phyloP scores from a whole-genome alignment of 257 asterid species.

The Nicotiana undulata region DNA sequence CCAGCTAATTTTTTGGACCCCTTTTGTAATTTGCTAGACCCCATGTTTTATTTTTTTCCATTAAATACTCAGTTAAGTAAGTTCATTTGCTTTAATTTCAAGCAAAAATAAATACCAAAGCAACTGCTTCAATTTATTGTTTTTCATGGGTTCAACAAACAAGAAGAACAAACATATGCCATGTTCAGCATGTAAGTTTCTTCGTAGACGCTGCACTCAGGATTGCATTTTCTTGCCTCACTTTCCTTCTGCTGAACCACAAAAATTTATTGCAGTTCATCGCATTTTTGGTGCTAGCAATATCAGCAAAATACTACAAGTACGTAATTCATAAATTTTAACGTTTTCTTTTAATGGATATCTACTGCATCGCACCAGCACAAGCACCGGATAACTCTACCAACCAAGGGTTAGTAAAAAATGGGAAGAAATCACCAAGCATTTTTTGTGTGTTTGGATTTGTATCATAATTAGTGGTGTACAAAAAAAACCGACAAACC shows the following conservation, averaged over 20 bases:
- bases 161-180: slow-evolving; percentile 25
- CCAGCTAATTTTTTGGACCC: background rate
- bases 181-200: slow-evolving; percentile 43
- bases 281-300: slow-evolving; percentile 47
- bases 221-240: slow-evolving; percentile 37
- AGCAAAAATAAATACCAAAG: background rate
- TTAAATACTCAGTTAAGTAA: background rate
- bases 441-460: too few species aligned
- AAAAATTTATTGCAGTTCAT: slow-evolving; percentile 36
- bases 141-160: slow-evolving; percentile 18
- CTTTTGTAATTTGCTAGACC: background rate
- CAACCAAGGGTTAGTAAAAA: too few species aligned
- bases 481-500: too few species aligned
- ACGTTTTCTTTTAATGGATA: too few species aligned
- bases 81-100: background rate
- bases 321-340: background rate
- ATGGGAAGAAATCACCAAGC: too few species aligned
- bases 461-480: too few species aligned
- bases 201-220: slow-evolving; percentile 35
- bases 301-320: slow-evolving; percentile 35
- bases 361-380: too few species aligned
- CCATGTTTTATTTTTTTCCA: background rate
- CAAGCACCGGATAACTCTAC: too few species aligned
- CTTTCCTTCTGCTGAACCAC: slow-evolving; percentile 31
- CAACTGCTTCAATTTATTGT: background rate